Conservation (phyloP, 148 eudicot species). For the Rhododendron griersonianum region DNA sequence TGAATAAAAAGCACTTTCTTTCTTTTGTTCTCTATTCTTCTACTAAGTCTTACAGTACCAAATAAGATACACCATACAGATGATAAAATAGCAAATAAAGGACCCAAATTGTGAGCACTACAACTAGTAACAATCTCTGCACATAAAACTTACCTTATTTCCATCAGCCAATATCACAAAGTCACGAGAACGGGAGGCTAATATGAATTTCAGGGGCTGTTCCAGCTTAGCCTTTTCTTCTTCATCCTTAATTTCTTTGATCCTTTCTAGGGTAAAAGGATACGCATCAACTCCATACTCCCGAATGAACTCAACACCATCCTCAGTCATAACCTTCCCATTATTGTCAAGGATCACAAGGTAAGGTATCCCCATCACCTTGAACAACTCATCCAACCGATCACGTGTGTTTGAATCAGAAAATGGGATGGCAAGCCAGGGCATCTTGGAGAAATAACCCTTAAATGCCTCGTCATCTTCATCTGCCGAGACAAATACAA, state of each 20-base stretch:
- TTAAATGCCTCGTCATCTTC: constrained; percentile 14
- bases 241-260: constrained; percentile 31
- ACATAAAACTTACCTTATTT: constrained; percentile 24
- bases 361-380: constrained; percentile 22
- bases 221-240: constrained; percentile 37
- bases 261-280: constrained; percentile 18
- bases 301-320: constrained; percentile 14
- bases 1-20: background rate
- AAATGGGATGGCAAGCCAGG: constrained; percentile 26
- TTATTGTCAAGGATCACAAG: constrained; percentile 17
- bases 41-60: background rate
- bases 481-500: constrained; percentile 16
- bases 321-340: constrained; percentile 12
- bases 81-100: background rate
- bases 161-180: constrained; percentile 37
- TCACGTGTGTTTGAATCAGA: constrained; percentile 17
- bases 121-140: background rate
- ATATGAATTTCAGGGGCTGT: constrained; percentile 39
- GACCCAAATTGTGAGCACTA: background rate
- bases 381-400: constrained; percentile 6
- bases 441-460: constrained; percentile 21
- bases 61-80: background rate
- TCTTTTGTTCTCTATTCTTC: background rate
- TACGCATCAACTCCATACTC: constrained; percentile 17
- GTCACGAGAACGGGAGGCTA: constrained; percentile 39